Conservation (phyloP, 1,139 yeast species). For the Kurtzmaniella natalensis region DNA sequence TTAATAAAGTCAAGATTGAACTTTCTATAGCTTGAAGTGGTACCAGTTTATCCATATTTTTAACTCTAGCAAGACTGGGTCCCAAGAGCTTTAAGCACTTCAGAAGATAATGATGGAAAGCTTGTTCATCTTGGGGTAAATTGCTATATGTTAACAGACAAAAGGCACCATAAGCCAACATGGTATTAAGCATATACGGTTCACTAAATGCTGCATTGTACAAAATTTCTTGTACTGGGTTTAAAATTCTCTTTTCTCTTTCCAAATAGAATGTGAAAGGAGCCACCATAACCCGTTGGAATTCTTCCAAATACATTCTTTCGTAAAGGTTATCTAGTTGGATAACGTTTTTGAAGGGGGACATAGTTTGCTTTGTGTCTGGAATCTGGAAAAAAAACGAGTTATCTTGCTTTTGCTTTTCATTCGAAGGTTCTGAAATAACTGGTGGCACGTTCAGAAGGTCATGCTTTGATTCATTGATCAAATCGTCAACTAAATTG, state of each 20-base stretch:
- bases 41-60: conserved; percentile 16
- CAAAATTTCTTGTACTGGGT: conserved; percentile 65
- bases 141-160: conserved; percentile 41
- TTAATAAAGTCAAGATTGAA: conserved; percentile 59
- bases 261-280: conserved; percentile 56
- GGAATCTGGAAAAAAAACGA: neutral
- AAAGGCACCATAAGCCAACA: conserved; percentile 71
- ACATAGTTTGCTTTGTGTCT: neutral
- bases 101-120: conserved; percentile 59
- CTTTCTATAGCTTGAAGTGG: conserved; percentile 59
- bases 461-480: conserved; percentile 31
- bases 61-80: conserved; percentile 25
- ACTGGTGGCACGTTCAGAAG: neutral
- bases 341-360: conserved; percentile 15
- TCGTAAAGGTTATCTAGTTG: conserved; percentile 36
- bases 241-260: conserved; percentile 24
- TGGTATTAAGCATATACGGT: conserved; percentile 62
- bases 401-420: neutral
- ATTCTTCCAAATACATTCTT: conserved; percentile 48
- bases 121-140: conserved; percentile 54
- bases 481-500: conserved; percentile 38
- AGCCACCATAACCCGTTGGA: conserved; percentile 52
- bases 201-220: conserved; percentile 56
- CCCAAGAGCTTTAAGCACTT: conserved; percentile 56
- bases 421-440: neutral